phyloP scores from a whole-genome alignment of 1,284 basidiomycete species.

The Stygiomarasmius scandens region DNA sequence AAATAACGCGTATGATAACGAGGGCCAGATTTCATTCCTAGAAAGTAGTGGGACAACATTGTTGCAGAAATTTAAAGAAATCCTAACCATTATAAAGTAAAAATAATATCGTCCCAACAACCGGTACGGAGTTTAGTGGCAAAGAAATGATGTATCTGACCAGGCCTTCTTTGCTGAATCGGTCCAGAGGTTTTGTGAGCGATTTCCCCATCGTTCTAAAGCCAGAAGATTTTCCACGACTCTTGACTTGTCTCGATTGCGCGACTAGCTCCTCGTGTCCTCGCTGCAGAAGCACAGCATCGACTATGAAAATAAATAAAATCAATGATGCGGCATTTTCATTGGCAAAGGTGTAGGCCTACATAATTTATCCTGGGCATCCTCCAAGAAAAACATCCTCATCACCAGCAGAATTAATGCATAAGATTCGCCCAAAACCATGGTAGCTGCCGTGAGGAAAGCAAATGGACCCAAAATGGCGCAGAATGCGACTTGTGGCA shows the following conservation, averaged over 20 bases:
- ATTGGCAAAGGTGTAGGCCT: no score
- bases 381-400: conserved; percentile 49
- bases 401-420: conserved; percentile 49
- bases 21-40: conserved; percentile 56
- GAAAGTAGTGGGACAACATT: not conserved
- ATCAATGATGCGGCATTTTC: no score
- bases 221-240: conserved; percentile 22
- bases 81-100: conserved; percentile 50
- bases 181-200: conserved; percentile 39
- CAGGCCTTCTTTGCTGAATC: conserved; percentile 36
- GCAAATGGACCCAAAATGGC: conserved; percentile 65
- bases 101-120: conserved; percentile 69
- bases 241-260: conserved; percentile 36
- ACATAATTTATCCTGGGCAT: conserved; percentile 43
- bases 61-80: not conserved
- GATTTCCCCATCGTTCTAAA: conserved; percentile 39
- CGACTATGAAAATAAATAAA: conserved; percentile 31
- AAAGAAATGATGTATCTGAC: conserved; percentile 56
- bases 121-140: conserved; percentile 68
- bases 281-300: conserved; percentile 45
- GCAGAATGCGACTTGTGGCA: conserved; percentile 70
- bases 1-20: conserved; percentile 70
- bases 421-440: conserved; percentile 44
- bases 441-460: conserved; percentile 37
- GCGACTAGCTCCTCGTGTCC: conserved; percentile 44